Base-by-base conservation (phyloP, 179 eudicot species). In the Vitellaria paradoxa region DNA sequence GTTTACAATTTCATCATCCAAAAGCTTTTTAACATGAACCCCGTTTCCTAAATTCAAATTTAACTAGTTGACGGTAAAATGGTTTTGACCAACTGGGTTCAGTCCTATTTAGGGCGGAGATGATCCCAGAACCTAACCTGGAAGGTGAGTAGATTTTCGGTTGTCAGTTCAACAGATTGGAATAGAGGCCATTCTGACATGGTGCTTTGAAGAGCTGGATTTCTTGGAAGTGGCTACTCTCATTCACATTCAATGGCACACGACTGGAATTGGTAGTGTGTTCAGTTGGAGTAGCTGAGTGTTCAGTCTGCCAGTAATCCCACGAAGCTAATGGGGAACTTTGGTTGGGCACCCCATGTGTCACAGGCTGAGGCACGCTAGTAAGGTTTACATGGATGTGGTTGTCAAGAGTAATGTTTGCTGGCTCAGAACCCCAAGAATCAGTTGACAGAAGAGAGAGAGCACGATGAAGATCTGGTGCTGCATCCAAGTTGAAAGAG, bases 391-490 rank as follows among this genome's bases (percentile, higher is more conserved):
- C 80, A 73, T 83, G 85, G 75, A 82, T 49, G 50, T 84, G 66
- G 61, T 82, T 83, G 83, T 81, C 66, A 14, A 84, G 78, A 17
- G 79, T 72, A 69, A 82, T 45, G 55, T 85, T 81, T 57, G 79
- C 83, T 23, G 86, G 87, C 65, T 80, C 68, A 21, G 88, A 81
- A 82, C 84, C 87, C 97, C 97, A 90, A 11, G 97, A 81, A 77
- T 84, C 90, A 76, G 86, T 92, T 93, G 98, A 93, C 97, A 93
- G 98, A 93, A 93, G 98, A 93, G 98, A 93, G 98, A 92, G 98
- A 93, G 98, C 98, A 93, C 95, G 89, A 63, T 70, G 84, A 80
- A 86, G 68, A 65, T 89, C 91, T 65, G 80, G 89, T 83, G 88
- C 86, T 76, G 88, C 88, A 78, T 79, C 89, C 83, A 87, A 18